phyloP scores from a whole-genome alignment of 2,329 filamentous ascomycete genomes.

The Microsporum canis region DNA sequence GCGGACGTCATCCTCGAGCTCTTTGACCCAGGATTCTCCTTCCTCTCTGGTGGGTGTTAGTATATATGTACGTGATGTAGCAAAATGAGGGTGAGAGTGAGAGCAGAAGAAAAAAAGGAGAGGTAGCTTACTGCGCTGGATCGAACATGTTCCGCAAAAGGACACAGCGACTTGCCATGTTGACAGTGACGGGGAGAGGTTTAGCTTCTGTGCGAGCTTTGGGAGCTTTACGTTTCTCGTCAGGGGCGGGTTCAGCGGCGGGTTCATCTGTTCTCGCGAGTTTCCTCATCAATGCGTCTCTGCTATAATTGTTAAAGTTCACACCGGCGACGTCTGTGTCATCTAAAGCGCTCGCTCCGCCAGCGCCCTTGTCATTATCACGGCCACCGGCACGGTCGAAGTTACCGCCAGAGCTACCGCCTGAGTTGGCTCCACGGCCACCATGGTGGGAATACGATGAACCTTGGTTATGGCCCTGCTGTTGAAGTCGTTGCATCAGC shows the following conservation, averaged over 20 bases:
- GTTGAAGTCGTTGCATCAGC: constrained; percentile 81
- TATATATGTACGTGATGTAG: constrained; percentile 3
- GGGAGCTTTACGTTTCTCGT: constrained; percentile 58
- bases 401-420: constrained; percentile 52
- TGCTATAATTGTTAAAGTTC: constrained; percentile 99
- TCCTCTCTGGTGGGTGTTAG: constrained; percentile 55
- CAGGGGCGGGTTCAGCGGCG: constrained; percentile 44
- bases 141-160: constrained; percentile 95
- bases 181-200: constrained; percentile 71
- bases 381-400: constrained; percentile 86
- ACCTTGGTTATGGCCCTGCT: constrained; percentile 64
- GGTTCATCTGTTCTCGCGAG: constrained; percentile 89
- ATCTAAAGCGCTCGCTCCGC: constrained; percentile 86
- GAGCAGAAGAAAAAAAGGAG: background rate
- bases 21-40: constrained; percentile 79
- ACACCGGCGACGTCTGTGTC: constrained; percentile 96
- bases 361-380: constrained; percentile 75
- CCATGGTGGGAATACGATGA: constrained; percentile 85
- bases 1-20: constrained; percentile 86
- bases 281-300: constrained; percentile 96
- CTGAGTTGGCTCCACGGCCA: constrained; percentile 72
- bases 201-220: constrained; percentile 72
- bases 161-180: constrained; percentile 86
- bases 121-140: constrained; percentile 65
- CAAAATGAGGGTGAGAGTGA: background rate